These are phyloP conservation scores for Croton setiger DNA, from an alignment of 441 rosid species.

Conservation along the genomic window DNA sequence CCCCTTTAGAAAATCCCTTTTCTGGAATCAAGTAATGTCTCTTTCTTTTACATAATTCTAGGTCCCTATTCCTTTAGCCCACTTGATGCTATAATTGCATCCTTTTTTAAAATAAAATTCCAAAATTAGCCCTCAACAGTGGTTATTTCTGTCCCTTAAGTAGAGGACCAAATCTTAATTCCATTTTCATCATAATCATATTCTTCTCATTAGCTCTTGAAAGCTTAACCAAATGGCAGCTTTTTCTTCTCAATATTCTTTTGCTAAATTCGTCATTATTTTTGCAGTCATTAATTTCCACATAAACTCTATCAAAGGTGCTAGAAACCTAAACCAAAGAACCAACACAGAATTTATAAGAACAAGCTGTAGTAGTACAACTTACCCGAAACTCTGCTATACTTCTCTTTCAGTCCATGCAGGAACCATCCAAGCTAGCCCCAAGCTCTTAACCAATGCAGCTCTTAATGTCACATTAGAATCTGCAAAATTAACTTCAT, in stretches of 20 bases:
- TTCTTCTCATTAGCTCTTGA: constrained; percentile 12
- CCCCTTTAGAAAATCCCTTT: too few relatives aligned
- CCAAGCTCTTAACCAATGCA: constrained; percentile 55
- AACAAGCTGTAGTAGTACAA: constrained; percentile 58
- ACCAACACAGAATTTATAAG: constrained; percentile 53
- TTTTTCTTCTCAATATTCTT: constrained; percentile 5
- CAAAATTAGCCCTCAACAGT: neutral
- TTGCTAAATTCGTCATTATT: constrained; percentile 15
- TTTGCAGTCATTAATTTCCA: constrained; percentile 17
- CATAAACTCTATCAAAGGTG: constrained; percentile 23
- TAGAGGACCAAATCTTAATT: neutral
- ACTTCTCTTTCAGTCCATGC: constrained; percentile 55
- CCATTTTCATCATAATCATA: constrained; percentile 20
- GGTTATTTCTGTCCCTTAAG: constrained; percentile 17
- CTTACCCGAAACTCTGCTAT: constrained; percentile 63
- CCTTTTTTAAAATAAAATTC: neutral
- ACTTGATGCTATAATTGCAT: neutral
- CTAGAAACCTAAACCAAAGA: constrained; percentile 22
- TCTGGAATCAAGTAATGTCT: neutral
- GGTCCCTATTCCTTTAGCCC: neutral
- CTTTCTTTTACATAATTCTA: neutral
- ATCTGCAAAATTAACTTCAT: constrained; percentile 43
- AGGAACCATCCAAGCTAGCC: constrained; percentile 55
- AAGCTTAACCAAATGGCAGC: constrained; percentile 20
- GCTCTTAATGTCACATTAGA: constrained; percentile 64